Base-by-base conservation (phyloP, 2,329 filamentous ascomycete genomes). In the Tolypocladium inflatum region DNA sequence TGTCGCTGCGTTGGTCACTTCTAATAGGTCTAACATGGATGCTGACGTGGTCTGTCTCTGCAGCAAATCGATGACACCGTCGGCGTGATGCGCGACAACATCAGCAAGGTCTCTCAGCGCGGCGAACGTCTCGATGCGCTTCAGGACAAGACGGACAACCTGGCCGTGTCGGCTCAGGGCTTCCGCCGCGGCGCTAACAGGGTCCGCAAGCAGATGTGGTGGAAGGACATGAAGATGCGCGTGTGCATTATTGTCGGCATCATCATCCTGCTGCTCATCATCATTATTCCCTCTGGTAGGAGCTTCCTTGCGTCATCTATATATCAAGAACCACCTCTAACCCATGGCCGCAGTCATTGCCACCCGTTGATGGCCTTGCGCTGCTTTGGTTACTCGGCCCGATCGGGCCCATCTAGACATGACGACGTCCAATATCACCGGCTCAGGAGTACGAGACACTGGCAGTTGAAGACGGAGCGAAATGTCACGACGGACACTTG, bases 171-270 rank as follows among this genome's bases (percentile, higher is more conserved):
- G 41, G 93, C 94, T 60, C 91, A 96, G 74, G 91, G 91, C 62
- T 99, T 99, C 84, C 90, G 92, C 69, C 88, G 92, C 65, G 93
- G 94, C 64, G 94, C 95, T 76, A 99, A 97, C 81, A 83, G 91
- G 68, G 93, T 99, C 67, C 87, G 94, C 75, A 93, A 92, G 81
- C 87, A 96, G 76, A 97, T 97, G 93, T 97, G 93, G 93, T 97
- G 92, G 93, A 97, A 97, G 84, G 93, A 97, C 72, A 96, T 97
- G 91, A 97, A 97, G 86, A 99, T 99, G 94, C 87, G 94, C 75
- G 94, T 97, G 81, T 97, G 93, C 78, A 80, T 99, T 67, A 89
- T 96, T 71, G 81, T 87, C 60, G 94, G 92, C 69, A 89, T 99
- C 75, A 88, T 97, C 73, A 83, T 97, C 66, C 81, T 99, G 67